These are phyloP conservation scores for Apium graveolens DNA, from an alignment of 129 eudicot genomes.

Conservation along the genomic window DNA sequence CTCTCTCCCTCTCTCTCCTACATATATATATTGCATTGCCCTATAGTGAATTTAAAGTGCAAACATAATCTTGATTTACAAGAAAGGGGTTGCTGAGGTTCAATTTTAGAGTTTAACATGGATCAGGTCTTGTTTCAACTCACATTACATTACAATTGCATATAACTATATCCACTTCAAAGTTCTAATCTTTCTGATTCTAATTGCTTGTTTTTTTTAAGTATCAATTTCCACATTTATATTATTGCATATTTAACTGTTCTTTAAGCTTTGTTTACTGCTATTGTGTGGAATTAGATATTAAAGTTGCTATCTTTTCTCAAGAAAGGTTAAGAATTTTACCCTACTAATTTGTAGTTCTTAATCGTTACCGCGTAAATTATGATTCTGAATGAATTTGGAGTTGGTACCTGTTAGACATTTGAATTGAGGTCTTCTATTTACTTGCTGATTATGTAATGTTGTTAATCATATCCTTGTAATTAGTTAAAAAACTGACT, in stretches of 20 bases:
- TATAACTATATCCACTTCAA: neutral
- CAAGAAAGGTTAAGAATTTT: neutral
- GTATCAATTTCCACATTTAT: neutral
- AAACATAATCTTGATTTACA: neutral
- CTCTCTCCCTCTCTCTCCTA: neutral
- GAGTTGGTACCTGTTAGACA: neutral
- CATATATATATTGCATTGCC: neutral
- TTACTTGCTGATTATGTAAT: no score
- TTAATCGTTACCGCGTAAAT: neutral
- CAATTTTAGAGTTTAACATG: neutral
- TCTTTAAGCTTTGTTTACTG: neutral
- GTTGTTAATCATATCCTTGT: no score
- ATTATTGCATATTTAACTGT: neutral
- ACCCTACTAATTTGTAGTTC: neutral
- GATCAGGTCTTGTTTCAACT: constrained; percentile 6
- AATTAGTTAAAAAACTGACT: no score
- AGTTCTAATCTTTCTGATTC: neutral
- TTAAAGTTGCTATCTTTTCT: neutral
- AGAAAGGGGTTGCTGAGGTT: neutral
- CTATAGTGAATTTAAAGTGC: neutral
- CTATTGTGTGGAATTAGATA: neutral
- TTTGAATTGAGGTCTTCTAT: no score
- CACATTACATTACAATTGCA: constrained; percentile 1
- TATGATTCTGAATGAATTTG: neutral
- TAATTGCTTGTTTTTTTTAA: neutral